Evolutionary conservation across 495 filamentous ascomycete species (phyloP).

Genomic region (Usnea hakonensis): DNA sequence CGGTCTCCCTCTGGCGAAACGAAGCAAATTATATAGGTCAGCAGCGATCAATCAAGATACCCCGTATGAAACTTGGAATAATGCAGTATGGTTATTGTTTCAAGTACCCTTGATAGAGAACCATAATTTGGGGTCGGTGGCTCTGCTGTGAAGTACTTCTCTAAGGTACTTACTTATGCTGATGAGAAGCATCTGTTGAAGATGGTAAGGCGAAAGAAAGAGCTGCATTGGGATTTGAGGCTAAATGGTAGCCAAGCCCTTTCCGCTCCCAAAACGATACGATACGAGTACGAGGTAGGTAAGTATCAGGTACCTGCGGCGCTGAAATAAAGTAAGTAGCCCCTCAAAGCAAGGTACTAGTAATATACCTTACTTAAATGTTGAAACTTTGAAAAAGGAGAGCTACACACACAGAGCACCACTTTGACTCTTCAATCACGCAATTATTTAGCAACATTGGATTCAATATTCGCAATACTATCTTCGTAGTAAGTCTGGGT

Average conservation of each 20-base stretch:
- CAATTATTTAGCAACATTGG: not conserved
- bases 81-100: not conserved
- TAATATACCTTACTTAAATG: no score
- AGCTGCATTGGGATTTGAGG: not conserved
- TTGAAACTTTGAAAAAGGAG: not conserved
- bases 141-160: not conserved
- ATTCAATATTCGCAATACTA: not conserved
- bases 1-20: not conserved
- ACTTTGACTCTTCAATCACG: not conserved
- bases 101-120: not conserved
- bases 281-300: no score
- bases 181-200: not conserved
- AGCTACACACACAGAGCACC: not conserved
- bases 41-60: not conserved
- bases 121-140: not conserved
- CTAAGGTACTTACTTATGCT: no score
- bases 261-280: not conserved
- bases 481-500: not conserved
- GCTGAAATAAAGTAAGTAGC: no score
- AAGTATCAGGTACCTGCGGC: no score
- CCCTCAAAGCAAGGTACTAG: no score
- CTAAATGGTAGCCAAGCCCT: not conserved
- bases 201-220: not conserved
- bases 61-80: not conserved
- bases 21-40: not conserved